These are phyloP conservation scores for Phylloboletellus chloephorus DNA, from an alignment of 1,284 basidiomycete species.

Conservation along the genomic window DNA sequence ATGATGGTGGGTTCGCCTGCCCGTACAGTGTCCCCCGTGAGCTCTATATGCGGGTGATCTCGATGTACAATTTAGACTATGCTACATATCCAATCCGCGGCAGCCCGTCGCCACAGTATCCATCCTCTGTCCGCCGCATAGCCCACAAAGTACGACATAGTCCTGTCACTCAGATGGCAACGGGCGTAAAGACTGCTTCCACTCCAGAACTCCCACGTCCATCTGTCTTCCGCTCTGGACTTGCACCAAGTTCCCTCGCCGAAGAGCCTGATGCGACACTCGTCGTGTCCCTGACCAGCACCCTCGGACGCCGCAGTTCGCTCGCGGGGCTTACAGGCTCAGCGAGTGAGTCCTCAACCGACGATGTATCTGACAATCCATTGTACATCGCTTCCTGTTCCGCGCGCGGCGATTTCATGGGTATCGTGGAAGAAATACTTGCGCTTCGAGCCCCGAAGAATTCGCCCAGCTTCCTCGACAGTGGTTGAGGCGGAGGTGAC, in stretches of 20 bases:
- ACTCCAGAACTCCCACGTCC: conserved; percentile 13
- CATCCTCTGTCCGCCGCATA: conserved; percentile 12
- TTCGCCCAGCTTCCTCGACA: conserved; percentile 59
- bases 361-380: conserved; percentile 50
- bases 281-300: conserved; percentile 36
- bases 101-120: conserved; percentile 14
- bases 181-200: conserved; percentile 24
- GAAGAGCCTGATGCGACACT: conserved; percentile 28
- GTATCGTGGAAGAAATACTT: conserved; percentile 43
- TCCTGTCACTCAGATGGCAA: conserved; percentile 27
- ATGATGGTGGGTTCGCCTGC: no score
- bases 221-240: conserved; percentile 26
- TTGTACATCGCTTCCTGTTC: conserved; percentile 42
- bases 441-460: conserved; percentile 55
- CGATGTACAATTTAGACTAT: conserved; percentile 12
- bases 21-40: no score
- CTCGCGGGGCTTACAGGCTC: conserved; percentile 53
- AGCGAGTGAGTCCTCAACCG: conserved; percentile 37
- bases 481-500: conserved; percentile 33
- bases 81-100: conserved; percentile 8
- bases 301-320: conserved; percentile 33
- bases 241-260: conserved; percentile 25
- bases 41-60: conserved; percentile 20
- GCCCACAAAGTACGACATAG: conserved; percentile 8
- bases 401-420: conserved; percentile 28